phyloP scores from a whole-genome alignment of 2,329 filamentous ascomycete genomes.

The Aureobasidium vineae region DNA sequence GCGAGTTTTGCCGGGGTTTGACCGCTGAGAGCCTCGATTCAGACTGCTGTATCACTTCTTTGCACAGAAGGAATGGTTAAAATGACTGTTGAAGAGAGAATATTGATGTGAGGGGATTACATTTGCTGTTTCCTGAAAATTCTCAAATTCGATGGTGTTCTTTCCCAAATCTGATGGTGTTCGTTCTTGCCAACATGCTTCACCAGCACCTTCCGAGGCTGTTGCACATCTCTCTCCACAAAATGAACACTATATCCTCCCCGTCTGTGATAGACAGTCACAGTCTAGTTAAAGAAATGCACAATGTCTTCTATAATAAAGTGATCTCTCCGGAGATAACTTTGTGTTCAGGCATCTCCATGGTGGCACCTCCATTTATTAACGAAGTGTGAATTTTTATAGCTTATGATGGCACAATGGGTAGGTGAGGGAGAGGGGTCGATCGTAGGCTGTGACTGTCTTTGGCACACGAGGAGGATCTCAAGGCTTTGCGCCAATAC shows the following conservation, averaged over 20 bases:
- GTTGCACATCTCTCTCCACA: background rate
- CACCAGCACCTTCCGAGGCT: background rate
- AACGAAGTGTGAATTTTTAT: too few species aligned
- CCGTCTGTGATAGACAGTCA: too few species aligned
- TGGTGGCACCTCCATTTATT: too few species aligned
- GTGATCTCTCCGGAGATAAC: too few species aligned
- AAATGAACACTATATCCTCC: background rate
- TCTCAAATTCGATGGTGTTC: background rate
- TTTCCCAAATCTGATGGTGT: background rate
- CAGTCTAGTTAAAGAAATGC: too few species aligned
- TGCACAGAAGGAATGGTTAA: background rate
- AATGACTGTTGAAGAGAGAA: background rate
- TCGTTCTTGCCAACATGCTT: background rate
- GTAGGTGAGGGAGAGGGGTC: too few species aligned
- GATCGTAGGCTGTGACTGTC: too few species aligned
- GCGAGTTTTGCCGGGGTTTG: background rate
- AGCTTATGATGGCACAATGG: too few species aligned
- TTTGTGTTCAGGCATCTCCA: too few species aligned
- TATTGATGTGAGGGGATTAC: background rate
- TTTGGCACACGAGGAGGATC: background rate
- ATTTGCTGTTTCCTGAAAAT: too few species aligned
- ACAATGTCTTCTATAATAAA: too few species aligned
- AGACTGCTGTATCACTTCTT: background rate
- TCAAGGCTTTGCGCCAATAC: slow-evolving; percentile 15
- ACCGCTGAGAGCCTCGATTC: background rate